phyloP scores from a whole-genome alignment of 2,329 filamentous ascomycete species.

The Beauveria varroae region DNA sequence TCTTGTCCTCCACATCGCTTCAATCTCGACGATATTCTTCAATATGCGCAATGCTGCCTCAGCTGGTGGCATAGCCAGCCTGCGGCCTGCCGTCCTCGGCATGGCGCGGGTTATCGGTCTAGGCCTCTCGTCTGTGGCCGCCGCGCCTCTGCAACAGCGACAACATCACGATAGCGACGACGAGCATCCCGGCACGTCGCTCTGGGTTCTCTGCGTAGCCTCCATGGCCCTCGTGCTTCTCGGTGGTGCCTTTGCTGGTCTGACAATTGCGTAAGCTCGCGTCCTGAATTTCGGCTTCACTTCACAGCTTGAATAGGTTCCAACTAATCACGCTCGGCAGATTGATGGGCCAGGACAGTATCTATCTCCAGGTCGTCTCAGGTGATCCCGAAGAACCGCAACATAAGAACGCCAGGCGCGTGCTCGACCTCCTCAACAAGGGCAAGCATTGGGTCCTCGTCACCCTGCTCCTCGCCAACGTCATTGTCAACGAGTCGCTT shows the following conservation, averaged over 20 bases:
- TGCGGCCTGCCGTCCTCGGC: slow-evolving; percentile 43
- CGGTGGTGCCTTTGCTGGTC: slow-evolving; percentile 87
- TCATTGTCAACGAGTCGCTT: slow-evolving; percentile 94
- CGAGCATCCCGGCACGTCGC: slow-evolving; percentile 44
- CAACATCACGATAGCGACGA: slow-evolving; percentile 34
- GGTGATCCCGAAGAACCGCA: slow-evolving; percentile 80
- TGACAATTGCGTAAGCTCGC: slow-evolving; percentile 71
- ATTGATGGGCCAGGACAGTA: slow-evolving; percentile 74
- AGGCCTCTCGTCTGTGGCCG: slow-evolving; percentile 40
- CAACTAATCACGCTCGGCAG: slow-evolving; percentile 21
- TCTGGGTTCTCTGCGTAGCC: slow-evolving; percentile 76
- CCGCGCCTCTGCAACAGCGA: slow-evolving; percentile 33
- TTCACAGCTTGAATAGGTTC: background rate
- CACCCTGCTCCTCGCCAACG: slow-evolving; percentile 86
- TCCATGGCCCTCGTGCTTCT: slow-evolving; percentile 76
- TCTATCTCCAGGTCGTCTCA: slow-evolving; percentile 92
- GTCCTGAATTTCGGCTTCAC: background rate
- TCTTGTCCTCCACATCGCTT: background rate
- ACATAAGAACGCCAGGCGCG: slow-evolving; percentile 73
- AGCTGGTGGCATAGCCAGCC: slow-evolving; percentile 28
- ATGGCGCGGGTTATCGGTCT: slow-evolving; percentile 43
- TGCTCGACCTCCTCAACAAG: slow-evolving; percentile 70
- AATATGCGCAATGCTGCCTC: slow-evolving; percentile 21
- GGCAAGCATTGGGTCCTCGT: slow-evolving; percentile 99
- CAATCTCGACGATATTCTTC: background rate